Conservation (phyloP, 1,284 basidiomycete genomes). For the Meripilus lineatus region DNA sequence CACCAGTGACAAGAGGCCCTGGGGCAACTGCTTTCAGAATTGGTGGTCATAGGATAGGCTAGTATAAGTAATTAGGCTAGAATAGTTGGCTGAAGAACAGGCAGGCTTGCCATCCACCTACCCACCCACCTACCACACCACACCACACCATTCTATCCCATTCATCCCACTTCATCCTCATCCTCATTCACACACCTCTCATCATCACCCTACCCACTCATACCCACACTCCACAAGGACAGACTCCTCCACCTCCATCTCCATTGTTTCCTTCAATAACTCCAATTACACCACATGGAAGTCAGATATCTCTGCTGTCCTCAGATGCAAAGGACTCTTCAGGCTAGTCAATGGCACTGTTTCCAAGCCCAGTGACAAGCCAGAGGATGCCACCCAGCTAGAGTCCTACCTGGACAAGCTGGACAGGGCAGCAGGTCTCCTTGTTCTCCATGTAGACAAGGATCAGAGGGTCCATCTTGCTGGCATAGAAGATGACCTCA, state of each 20-base stretch:
- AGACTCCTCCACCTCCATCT: neutral
- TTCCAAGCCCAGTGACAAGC: too few species aligned
- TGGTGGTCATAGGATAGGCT: neutral
- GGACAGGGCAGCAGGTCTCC: too few species aligned
- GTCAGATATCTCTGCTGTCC: neutral
- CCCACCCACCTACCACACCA: neutral
- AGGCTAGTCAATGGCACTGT: too few species aligned
- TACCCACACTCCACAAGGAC: neutral
- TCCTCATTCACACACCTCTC: neutral
- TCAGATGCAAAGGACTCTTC: conserved; percentile 13
- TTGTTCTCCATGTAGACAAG: too few species aligned
- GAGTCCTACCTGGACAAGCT: too few species aligned
- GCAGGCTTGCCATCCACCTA: neutral
- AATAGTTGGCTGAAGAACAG: conserved; percentile 1
- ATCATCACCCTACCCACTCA: neutral
- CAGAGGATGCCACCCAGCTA: too few species aligned
- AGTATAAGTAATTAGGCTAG: neutral
- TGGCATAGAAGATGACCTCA: too few species aligned
- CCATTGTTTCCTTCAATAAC: neutral
- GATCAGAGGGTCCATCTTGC: too few species aligned
- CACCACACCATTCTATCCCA: neutral
- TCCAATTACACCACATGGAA: conserved; percentile 3
- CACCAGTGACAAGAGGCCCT: neutral
- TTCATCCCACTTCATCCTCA: too few species aligned
- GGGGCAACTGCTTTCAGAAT: too few species aligned